These are phyloP conservation scores for Aspergillus phoenicis DNA, from an alignment of 2,329 filamentous ascomycete genomes.

Conservation along the genomic window DNA sequence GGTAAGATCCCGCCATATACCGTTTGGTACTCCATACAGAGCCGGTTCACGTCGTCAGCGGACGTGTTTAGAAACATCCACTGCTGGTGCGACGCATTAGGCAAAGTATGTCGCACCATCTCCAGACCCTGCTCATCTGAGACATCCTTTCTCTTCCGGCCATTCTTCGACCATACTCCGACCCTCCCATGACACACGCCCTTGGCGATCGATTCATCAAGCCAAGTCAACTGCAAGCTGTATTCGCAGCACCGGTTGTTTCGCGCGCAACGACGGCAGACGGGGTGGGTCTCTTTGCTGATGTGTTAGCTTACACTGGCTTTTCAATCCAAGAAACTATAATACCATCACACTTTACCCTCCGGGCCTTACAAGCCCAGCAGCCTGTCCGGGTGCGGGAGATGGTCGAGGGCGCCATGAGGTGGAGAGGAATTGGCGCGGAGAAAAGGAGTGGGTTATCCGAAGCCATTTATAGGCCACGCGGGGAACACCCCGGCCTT, in stretches of 20 bases:
- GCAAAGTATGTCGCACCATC: not conserved
- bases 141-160: not conserved
- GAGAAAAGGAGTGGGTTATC: not conserved
- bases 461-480: not conserved
- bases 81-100: not conserved
- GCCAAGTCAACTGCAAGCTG: conserved; percentile 27
- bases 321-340: not conserved
- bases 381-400: conserved; percentile 26
- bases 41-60: not conserved
- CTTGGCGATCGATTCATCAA: conserved; percentile 29
- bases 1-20: not conserved
- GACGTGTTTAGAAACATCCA: not conserved
- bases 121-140: not conserved
- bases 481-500: not conserved
- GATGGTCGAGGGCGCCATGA: conserved; percentile 5
- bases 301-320: not conserved
- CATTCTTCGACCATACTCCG: not conserved
- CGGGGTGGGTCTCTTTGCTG: conserved; percentile 20
- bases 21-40: not conserved
- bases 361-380: conserved; percentile 25
- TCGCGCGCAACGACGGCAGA: conserved; percentile 24
- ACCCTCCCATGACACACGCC: conserved; percentile 29
- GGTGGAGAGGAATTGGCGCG: not conserved
- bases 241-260: conserved; percentile 21
- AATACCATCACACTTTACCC: conserved; percentile 29